These are phyloP conservation scores for Salix purpurea DNA, from an alignment of 345 rosid species.

Conservation along the genomic window DNA sequence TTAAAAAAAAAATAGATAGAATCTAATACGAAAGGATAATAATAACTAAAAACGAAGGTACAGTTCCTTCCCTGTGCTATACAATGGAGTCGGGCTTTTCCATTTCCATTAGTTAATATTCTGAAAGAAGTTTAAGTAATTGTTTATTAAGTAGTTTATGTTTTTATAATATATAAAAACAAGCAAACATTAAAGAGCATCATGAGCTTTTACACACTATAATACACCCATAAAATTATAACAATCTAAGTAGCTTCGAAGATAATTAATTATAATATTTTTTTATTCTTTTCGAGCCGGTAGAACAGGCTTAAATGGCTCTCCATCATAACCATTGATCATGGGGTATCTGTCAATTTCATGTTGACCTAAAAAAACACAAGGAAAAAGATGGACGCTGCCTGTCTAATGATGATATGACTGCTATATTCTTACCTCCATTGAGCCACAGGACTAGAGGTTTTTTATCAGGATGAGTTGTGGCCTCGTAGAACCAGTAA, in stretches of 20 bases:
- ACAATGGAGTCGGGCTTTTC: too few species aligned
- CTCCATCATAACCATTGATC: not conserved
- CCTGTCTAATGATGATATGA: not conserved
- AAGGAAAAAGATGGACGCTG: not conserved
- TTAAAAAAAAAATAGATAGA: too few species aligned
- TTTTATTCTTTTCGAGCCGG: not conserved
- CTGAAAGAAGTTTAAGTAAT: not conserved
- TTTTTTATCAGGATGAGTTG: slow-evolving; percentile 45
- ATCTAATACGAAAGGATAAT: too few species aligned
- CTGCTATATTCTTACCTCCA: slow-evolving; percentile 57
- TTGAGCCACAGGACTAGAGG: slow-evolving; percentile 93
- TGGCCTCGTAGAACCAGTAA: slow-evolving; percentile 88
- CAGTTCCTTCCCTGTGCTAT: too few species aligned
- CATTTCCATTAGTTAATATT: too few species aligned
- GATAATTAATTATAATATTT: not conserved
- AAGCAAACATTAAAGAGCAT: not conserved
- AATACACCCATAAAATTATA: not conserved
- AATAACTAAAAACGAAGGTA: too few species aligned
- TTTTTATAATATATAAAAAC: not conserved
- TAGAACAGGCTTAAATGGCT: not conserved
- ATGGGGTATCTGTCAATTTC: not conserved
- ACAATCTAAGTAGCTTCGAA: not conserved
- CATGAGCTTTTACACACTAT: not conserved
- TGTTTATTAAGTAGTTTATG: slow-evolving; percentile 9
- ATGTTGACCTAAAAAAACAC: not conserved